Percentiles rank a stretch among this genome's conserved stretches.
Evolutionary conservation across 2,329 filamentous ascomycete species (phyloP).

Genomic region (Arthroderma uncinatum): DNA sequence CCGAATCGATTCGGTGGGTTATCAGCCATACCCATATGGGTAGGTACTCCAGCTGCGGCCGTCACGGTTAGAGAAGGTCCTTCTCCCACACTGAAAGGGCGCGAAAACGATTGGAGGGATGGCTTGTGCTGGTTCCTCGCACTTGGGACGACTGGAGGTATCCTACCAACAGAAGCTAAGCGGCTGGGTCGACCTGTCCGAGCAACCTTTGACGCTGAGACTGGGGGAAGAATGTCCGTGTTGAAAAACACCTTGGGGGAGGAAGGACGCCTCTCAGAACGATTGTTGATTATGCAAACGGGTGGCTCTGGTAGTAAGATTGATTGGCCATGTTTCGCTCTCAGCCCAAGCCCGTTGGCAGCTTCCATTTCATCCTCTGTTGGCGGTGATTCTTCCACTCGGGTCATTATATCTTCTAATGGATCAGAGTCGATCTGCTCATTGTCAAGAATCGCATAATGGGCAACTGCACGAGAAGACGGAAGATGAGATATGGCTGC

Average conservation of each 20-base stretch:
- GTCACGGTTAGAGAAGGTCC: constrained; percentile 31
- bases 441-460: constrained; percentile 48
- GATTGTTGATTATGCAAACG: constrained; percentile 24
- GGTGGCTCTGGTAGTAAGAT: constrained; percentile 36
- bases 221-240: constrained; percentile 16
- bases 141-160: constrained; percentile 67
- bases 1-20: neutral
- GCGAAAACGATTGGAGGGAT: constrained; percentile 71
- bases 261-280: constrained; percentile 20
- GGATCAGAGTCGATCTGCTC: constrained; percentile 29
- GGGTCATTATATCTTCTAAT: constrained; percentile 30
- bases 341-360: constrained; percentile 21
- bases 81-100: constrained; percentile 54
- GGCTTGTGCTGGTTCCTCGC: constrained; percentile 51
- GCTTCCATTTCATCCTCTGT: constrained; percentile 25
- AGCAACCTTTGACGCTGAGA: constrained; percentile 9
- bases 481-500: constrained; percentile 27
- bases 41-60: constrained; percentile 11
- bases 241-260: constrained; percentile 31
- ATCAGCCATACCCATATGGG: constrained; percentile 11
- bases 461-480: constrained; percentile 40
- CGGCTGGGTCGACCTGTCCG: constrained; percentile 45
- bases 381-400: constrained; percentile 31
- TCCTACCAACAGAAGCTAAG: constrained; percentile 70
- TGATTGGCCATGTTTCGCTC: constrained; percentile 27